Conservation (phyloP, 495 filamentous ascomycete genomes). For the Xylaria castorea region DNA sequence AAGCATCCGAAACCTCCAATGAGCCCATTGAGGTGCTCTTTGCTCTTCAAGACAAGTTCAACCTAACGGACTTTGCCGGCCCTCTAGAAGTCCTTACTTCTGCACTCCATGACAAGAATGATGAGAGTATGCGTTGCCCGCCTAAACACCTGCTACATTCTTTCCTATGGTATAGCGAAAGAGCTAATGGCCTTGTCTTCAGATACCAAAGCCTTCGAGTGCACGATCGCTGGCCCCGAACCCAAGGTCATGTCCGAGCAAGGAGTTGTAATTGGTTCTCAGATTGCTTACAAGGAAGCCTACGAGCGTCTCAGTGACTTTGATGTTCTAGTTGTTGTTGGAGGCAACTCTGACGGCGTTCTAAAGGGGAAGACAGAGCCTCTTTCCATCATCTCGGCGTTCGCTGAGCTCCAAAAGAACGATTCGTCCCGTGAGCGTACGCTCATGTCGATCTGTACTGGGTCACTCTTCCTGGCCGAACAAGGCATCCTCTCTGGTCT, state of each 20-base stretch:
- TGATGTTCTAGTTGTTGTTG: conserved; percentile 74
- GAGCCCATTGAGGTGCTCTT: conserved; percentile 60
- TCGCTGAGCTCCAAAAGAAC: conserved; percentile 68
- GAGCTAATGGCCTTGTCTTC: conserved; percentile 16
- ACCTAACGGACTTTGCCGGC: conserved; percentile 69
- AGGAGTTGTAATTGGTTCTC: conserved; percentile 76
- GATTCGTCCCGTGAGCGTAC: conserved; percentile 75
- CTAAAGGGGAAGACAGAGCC: conserved; percentile 67
- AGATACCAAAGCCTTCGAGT: conserved; percentile 68
- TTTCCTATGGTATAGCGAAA: neutral
- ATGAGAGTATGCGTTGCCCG: conserved; percentile 58
- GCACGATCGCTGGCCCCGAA: conserved; percentile 67
- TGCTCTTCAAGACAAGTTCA: conserved; percentile 57
- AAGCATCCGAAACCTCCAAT: conserved; percentile 55
- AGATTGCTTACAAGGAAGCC: conserved; percentile 71
- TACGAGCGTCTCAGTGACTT: conserved; percentile 68
- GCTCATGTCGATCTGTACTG: conserved; percentile 78
- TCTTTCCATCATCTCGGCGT: conserved; percentile 67
- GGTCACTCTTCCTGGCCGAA: conserved; percentile 73
- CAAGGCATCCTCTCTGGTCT: conserved; percentile 74
- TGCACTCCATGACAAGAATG: conserved; percentile 66
- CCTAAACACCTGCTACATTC: conserved; percentile 21
- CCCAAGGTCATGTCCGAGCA: conserved; percentile 67
- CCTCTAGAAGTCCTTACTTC: conserved; percentile 68
- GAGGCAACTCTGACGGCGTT: conserved; percentile 61